Base-by-base conservation (phyloP, 2,329 filamentous ascomycete genomes). In the Colletotrichum karsti region DNA sequence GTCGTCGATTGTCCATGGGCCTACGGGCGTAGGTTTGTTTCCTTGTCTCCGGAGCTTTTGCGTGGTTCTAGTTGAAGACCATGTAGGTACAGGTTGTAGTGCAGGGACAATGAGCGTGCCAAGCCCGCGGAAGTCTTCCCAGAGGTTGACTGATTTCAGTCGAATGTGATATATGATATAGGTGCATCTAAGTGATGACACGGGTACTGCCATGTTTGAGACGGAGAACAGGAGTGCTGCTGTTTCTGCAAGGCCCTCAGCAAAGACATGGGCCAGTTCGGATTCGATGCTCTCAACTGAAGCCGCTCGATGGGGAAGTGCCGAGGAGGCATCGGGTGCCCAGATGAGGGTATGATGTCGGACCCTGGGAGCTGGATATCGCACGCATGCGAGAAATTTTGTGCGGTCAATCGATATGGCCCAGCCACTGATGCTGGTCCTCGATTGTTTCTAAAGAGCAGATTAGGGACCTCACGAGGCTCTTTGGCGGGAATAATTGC, bases 71-170 rank as follows among this genome's bases (percentile, higher is more conserved):
- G 26, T 54, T 37, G 37, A 30, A 20, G 44, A 46, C 57, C 12
- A 48, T 42, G 57, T 20, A 51, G n/a, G n/a, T 18, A 30, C 6
- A 54, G 12, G 59, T 58, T 22, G 64, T 28, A 64, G 48, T 59
- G 60, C 39, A 64, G 53, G 7, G 30, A 13, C 30, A 53, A 30
- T 35, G 39, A 58, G 30, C 18, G 7, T 20, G 64, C 64, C 64
- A 67, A 64, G 60, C 9, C 60, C 64, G 64, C 64, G 64, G 64
- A 67, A 58, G 60, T 58, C 44, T 58, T 51, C 54, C 46, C 53
- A 64, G 13, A 41, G 30, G 35, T 58, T 37, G 53, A 67, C 28
- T 54, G 39, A 30, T 7, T 44, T 48, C 8, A 3, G 30, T 22
- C 7, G 8, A 46, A 67, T 64, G 2, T 64, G 64, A 67, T 37